Evolutionary conservation across 2,329 filamentous ascomycete species (phyloP).

Genomic region (Thielaviopsis punctulata): DNA sequence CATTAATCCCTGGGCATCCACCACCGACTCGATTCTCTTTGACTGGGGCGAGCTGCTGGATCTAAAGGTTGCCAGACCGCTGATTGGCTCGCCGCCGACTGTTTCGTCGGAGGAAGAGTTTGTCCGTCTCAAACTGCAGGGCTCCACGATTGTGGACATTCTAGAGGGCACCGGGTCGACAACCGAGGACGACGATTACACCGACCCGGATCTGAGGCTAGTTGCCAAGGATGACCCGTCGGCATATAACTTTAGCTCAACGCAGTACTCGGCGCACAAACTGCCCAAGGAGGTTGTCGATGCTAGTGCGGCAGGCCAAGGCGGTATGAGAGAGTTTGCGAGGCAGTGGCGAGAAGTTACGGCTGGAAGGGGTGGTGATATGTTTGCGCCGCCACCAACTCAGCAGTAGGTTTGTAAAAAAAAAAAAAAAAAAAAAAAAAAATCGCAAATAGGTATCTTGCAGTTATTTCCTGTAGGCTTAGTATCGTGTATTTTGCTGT

Average conservation of each 20-base stretch:
- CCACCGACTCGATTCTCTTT: slow-evolving; percentile 80
- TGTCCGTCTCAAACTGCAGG: slow-evolving; percentile 14
- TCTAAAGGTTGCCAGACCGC: slow-evolving; percentile 42
- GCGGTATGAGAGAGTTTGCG: slow-evolving; percentile 66
- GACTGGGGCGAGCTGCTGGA: slow-evolving; percentile 75
- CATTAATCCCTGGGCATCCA: slow-evolving; percentile 82
- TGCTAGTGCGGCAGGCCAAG: slow-evolving; percentile 48
- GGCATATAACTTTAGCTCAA: slow-evolving; percentile 68
- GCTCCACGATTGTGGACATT: slow-evolving; percentile 3
- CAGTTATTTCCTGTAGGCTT: not conserved
- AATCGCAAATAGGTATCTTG: not conserved
- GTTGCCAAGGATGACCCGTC: slow-evolving; percentile 74
- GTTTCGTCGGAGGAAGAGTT: slow-evolving; percentile 22
- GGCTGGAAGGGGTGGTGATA: slow-evolving; percentile 23
- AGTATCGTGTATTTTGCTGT: no score
- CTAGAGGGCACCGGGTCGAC: slow-evolving; percentile 17
- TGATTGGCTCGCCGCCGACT: slow-evolving; percentile 30
- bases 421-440: not conserved
- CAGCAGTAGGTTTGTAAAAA: not conserved
- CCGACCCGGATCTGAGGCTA: slow-evolving; percentile 62
- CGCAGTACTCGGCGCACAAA: slow-evolving; percentile 90
- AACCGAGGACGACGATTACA: slow-evolving; percentile 19
- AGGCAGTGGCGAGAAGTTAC: slow-evolving; percentile 52
- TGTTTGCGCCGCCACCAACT: slow-evolving; percentile 22
- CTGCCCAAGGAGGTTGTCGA: slow-evolving; percentile 83